Base-by-base conservation (phyloP, 2,329 filamentous ascomycete genomes). In the Basipetospora sp. region DNA sequence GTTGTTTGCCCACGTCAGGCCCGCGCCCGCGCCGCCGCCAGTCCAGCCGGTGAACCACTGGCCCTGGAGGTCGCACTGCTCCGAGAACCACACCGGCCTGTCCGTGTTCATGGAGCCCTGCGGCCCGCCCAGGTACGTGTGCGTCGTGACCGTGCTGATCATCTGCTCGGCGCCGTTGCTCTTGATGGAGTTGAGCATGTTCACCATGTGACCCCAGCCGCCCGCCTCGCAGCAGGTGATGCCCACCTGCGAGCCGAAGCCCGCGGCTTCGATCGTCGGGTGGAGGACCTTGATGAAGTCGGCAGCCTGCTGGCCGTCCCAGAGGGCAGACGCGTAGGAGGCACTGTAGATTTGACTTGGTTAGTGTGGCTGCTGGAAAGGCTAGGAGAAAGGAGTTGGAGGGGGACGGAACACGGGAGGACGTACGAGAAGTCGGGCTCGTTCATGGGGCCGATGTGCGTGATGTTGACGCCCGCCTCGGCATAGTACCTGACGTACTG, bases 1-100 rank as follows among this genome's bases (percentile, higher is more conserved):
- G 44, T 66, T 64, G 45, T 65, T 64, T 2, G 69, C 69, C 69
- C 67, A 73, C 3, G 65, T 69, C 44, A 67, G 54, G 5, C 69
- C 70, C 43, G 74, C 69, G 27, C 62, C 62, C 0, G 55, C 50
- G 8, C 58, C 62, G 31, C 67, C 65, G 42, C 48, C 55, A 47
- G 67, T 69, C 63, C 65, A 73, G 2, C 56, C 53, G 3, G 63
- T 59, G 4, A 52, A 56, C 52, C 57, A 65, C 4, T 47, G 51
- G 9, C 57, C 58, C 37, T 63, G 59, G 25, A 69, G 51, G 45
- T 69, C 62, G 6, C 57, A 57, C 43, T 59, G 60, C 47, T 73
- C 69, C 2, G 67, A 68, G 42, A 69, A 56, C 70, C 69, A 73
- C 32, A 64, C 60, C 14, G 57, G 55, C 35, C 56, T 48, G 11